Conservation (phyloP, 148 eudicot species). For the Chenopodium formosanum region DNA sequence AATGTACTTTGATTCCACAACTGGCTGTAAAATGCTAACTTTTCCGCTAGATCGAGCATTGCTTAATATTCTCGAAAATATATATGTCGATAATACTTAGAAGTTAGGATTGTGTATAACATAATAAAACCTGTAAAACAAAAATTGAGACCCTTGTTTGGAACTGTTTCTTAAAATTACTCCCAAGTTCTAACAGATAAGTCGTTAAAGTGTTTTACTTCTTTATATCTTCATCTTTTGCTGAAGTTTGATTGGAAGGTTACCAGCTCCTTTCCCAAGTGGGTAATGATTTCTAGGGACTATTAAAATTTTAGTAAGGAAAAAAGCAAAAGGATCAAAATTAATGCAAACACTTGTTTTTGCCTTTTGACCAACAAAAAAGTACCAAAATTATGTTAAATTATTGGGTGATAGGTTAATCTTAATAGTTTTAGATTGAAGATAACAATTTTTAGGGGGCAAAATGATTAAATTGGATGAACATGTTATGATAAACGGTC, state of each 20-base stretch:
- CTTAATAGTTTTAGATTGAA: neutral
- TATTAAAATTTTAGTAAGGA: neutral
- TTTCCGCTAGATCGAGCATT: no score
- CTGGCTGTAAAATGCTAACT: no score
- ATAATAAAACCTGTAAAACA: neutral
- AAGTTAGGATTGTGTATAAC: no score
- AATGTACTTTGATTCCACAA: no score
- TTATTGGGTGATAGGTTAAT: neutral
- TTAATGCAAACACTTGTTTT: slow-evolving; percentile 11
- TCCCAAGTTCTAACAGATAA: neutral
- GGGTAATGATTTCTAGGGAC: slow-evolving; percentile 20
- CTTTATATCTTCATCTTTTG: neutral
- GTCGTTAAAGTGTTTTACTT: slow-evolving; percentile 4
- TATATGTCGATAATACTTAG: no score
- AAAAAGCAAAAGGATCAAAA: slow-evolving; percentile 22
- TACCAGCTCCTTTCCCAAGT: slow-evolving; percentile 20
- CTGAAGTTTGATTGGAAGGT: slow-evolving; percentile 20
- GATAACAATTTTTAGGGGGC: neutral
- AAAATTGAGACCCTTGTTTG: no score
- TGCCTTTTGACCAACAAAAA: slow-evolving; percentile 30
- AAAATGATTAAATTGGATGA: neutral
- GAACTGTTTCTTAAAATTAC: neutral
- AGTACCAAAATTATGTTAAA: neutral
- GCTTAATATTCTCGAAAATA: no score
- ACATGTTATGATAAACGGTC: neutral